Evolutionary conservation across 768 basidiomycete genomes (phyloP).

Genomic region (Podaxis sp.): DNA sequence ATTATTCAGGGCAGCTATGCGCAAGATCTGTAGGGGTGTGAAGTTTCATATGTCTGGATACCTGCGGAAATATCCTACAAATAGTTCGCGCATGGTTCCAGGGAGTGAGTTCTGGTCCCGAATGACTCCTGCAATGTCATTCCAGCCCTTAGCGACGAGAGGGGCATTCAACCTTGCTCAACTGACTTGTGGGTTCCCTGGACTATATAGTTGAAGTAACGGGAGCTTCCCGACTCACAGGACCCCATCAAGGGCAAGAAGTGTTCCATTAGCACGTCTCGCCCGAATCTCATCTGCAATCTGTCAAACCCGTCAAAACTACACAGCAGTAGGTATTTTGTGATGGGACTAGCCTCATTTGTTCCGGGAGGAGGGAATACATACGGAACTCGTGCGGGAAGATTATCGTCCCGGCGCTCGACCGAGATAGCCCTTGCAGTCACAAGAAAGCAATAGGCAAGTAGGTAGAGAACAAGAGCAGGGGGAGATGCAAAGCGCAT

Average conservation of each 20-base stretch:
- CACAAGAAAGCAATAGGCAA: neutral
- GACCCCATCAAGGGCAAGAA: conserved; percentile 37
- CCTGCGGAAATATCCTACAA: conserved; percentile 31
- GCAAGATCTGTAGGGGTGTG: conserved; percentile 36
- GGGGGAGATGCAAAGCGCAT: neutral
- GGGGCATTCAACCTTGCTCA: conserved; percentile 23
- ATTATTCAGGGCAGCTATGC: conserved; percentile 47
- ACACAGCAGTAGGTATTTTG: neutral
- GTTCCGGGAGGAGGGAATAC: conserved; percentile 37
- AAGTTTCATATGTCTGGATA: neutral
- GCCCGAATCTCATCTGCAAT: conserved; percentile 36
- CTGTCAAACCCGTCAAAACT: conserved; percentile 16
- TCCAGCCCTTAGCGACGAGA: conserved; percentile 48
- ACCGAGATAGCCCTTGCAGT: neutral
- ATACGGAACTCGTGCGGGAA: conserved; percentile 43
- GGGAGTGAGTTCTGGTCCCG: conserved; percentile 46
- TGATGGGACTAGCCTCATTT: conserved; percentile 20
- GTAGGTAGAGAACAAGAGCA: neutral
- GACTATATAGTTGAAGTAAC: neutral
- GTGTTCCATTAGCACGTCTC: conserved; percentile 30
- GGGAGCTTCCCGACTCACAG: conserved; percentile 24
- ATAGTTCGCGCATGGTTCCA: conserved; percentile 48
- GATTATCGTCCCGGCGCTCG: conserved; percentile 31
- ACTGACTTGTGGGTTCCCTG: neutral
- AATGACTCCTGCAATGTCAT: conserved; percentile 46